Conservation (phyloP, 805 yeast species). For the Kodamaea jinghongensis region DNA sequence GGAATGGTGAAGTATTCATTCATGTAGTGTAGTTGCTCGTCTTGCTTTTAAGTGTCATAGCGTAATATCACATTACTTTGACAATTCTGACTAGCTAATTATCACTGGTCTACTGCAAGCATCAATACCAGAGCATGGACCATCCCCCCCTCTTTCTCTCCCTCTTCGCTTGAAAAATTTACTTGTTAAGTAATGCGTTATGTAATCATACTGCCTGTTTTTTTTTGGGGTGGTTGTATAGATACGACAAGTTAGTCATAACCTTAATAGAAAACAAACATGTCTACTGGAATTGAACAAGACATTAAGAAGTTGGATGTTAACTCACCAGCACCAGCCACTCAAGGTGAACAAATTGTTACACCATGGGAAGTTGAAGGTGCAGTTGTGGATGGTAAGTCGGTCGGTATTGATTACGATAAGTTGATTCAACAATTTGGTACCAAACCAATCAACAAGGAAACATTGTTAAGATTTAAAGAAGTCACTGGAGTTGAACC, state of each 20-base stretch:
- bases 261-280: not conserved
- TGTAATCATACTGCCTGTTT: not conserved
- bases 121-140: too few relatives aligned
- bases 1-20: slow-evolving; percentile 1
- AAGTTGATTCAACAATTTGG: slow-evolving; percentile 87
- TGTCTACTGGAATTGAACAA: slow-evolving; percentile 12
- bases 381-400: slow-evolving; percentile 91
- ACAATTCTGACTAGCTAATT: too few relatives aligned
- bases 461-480: slow-evolving; percentile 71
- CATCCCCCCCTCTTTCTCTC: too few relatives aligned
- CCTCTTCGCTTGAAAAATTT: not conserved
- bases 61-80: too few relatives aligned
- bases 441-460: slow-evolving; percentile 66
- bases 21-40: too few relatives aligned
- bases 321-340: slow-evolving; percentile 5
- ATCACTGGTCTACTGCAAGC: too few relatives aligned
- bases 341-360: slow-evolving; percentile 33
- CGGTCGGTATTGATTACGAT: slow-evolving; percentile 90
- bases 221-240: not conserved
- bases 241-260: not conserved
- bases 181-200: not conserved
- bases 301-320: slow-evolving; percentile 10
- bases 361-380: slow-evolving; percentile 99
- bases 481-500: slow-evolving; percentile 86
- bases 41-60: too few relatives aligned